Evolutionary conservation across 148 eudicot species (phyloP), one percentile per base, ranked within the genome.

Genomic region (Vaccinium corymbosum): DNA sequence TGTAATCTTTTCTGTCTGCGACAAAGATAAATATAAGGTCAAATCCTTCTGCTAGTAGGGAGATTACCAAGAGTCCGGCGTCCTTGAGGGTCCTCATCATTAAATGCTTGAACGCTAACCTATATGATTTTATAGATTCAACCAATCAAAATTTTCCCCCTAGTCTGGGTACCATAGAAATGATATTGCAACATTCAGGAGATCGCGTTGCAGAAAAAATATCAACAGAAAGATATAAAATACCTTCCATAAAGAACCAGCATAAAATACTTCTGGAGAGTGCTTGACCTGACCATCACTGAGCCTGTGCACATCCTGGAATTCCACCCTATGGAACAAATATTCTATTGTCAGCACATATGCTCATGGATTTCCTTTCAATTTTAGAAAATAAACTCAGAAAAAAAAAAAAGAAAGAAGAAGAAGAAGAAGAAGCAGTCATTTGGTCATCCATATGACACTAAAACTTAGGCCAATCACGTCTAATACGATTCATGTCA

Each of bases 241-340:
- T 86, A 97, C 99, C 97, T 97, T 97, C 99, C 99, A 97, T 78
- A 95, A 86, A 84, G 99, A 97, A 89, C 99, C 99, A 81, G 98
- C 99, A 93, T 97, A 97, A 89, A 95, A 97, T 80, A 90, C 94
- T 91, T 97, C 99, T 64, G 93, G 87, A 86, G 99, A 97, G 87
- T 97, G 98, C 88, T 94, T 97, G 81, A 95, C 99, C 89, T 95
- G 99, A 72, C 98, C 99, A 90, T 97, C 99, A 81, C 84, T 89
- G 76, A 95, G 98, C 91, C 93, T 91, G 87, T 92, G 94, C 83
- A 97, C 96, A 84, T 94, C 99, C 87, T 89, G 91, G 88, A 97
- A 97, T 85, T 97, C 94, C 55, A 97, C 98, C 88, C 99, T 97
- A 92, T 80, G 72, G 83, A 85, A 81, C 48, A 81, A 88, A 73